A percentile compares a stretch with the other conserved stretches of the same genome.
Conservation (phyloP, 257 asterid species). For the Apocynum venetum region DNA sequence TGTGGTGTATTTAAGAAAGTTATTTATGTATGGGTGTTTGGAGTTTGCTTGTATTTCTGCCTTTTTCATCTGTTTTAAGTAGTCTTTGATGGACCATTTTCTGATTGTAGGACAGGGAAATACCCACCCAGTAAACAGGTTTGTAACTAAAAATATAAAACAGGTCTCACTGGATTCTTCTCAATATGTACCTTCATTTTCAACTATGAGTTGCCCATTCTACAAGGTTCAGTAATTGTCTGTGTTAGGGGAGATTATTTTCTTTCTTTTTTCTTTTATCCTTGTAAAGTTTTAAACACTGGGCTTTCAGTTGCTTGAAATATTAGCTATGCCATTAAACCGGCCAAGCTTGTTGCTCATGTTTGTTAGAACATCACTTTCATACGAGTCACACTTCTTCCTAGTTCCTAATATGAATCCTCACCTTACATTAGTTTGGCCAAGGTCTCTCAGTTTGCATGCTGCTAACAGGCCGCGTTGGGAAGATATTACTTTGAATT, state of each 20-base stretch:
- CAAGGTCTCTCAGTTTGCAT: not conserved
- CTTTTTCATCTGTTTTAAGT: slow-evolving; percentile 39
- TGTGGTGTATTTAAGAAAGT: slow-evolving; percentile 69
- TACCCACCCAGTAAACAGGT: slow-evolving; percentile 47
- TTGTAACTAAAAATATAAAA: slow-evolving; percentile 80
- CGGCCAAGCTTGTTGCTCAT: not conserved
- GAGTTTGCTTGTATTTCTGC: slow-evolving; percentile 58
- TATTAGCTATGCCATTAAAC: not conserved
- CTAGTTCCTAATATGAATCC: not conserved
- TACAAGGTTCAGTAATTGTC: not conserved
- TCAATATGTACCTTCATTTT: slow-evolving; percentile 12
- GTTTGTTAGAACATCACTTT: not conserved
- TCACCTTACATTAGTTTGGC: not conserved
- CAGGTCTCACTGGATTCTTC: slow-evolving; percentile 55
- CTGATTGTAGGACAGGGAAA: slow-evolving; percentile 58
- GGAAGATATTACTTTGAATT: too few relatives aligned
- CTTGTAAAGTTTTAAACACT: not conserved
- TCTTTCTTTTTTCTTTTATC: too few relatives aligned
- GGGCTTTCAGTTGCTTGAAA: not conserved
- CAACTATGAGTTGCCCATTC: not conserved
- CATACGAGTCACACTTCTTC: not conserved
- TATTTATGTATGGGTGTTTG: slow-evolving; percentile 46
- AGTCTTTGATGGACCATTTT: slow-evolving; percentile 45
- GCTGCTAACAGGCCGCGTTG: too few relatives aligned
- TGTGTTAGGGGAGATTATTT: not conserved